phyloP scores from a whole-genome alignment of 2,329 filamentous ascomycete species.

The Diaporthe vexans region DNA sequence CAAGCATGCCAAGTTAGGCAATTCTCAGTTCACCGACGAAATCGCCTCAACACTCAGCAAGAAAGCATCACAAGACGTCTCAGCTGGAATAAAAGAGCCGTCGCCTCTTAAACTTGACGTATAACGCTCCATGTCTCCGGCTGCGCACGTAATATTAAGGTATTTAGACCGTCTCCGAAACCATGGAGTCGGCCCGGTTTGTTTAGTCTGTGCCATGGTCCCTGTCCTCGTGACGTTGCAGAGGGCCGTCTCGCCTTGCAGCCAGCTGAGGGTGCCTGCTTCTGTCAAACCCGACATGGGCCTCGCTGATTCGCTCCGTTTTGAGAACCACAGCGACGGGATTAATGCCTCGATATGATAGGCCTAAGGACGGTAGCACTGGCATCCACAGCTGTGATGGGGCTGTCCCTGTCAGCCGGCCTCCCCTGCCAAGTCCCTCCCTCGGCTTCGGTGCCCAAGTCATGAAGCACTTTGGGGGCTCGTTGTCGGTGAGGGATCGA shows the following conservation, averaged over 20 bases:
- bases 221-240: background rate
- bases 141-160: no score
- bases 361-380: background rate
- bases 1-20: background rate
- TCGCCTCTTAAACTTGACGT: background rate
- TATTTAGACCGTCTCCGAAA: background rate
- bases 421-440: background rate
- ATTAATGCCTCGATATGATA: background rate
- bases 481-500: background rate
- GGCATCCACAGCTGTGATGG: background rate
- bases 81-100: background rate
- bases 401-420: constrained; percentile 1
- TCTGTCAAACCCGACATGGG: background rate
- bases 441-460: background rate
- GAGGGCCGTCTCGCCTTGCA: constrained; percentile 2
- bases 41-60: background rate
- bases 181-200: constrained; percentile 22
- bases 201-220: background rate
- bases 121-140: no score
- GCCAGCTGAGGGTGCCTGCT: background rate
- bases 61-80: background rate
- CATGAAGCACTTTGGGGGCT: background rate
- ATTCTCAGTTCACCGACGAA: background rate
- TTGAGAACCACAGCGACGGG: background rate
- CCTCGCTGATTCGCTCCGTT: background rate